Percentiles rank a stretch among this genome's conserved stretches.
Conservation (phyloP, 2,329 filamentous ascomycete genomes). For the Septoria linicola region DNA sequence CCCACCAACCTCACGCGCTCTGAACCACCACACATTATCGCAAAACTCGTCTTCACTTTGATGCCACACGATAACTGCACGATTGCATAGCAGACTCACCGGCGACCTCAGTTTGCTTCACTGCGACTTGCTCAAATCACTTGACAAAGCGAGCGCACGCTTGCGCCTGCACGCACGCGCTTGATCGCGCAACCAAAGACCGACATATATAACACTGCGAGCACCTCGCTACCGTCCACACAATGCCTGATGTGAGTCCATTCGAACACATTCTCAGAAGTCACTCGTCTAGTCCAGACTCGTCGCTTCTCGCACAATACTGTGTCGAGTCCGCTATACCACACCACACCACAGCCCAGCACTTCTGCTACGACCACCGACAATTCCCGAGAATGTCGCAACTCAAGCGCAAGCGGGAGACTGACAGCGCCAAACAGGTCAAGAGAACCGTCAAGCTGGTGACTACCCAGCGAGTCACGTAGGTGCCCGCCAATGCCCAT, state of each 20-base stretch:
- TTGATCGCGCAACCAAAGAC: conserved; percentile 14
- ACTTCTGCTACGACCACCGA: conserved; percentile 2
- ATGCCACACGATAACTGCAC: not conserved
- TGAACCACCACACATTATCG: not conserved
- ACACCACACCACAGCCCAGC: not conserved
- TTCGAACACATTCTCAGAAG: not conserved
- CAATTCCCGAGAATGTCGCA: conserved; percentile 5
- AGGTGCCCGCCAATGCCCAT: conserved; percentile 42
- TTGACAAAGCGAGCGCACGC: conserved; percentile 20
- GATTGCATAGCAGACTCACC: conserved; percentile 1
- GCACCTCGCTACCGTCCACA: conserved; percentile 1
- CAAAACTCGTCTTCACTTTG: not conserved
- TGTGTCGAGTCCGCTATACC: not conserved
- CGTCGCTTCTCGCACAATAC: too few relatives aligned
- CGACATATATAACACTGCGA: conserved; percentile 3
- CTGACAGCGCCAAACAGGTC: conserved; percentile 26
- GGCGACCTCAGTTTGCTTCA: conserved; percentile 21
- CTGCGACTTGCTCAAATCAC: conserved; percentile 6
- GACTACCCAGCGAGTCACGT: conserved; percentile 88
- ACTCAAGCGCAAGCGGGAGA: conserved; percentile 10
- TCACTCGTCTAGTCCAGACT: not conserved
- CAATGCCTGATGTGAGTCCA: conserved; percentile 43
- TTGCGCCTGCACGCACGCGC: conserved; percentile 23
- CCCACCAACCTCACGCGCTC: too few relatives aligned
- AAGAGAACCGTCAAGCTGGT: conserved; percentile 90